Evolutionary conservation across 176 grass and related monocot species (phyloP).

Genomic region (Zea luxurians): DNA sequence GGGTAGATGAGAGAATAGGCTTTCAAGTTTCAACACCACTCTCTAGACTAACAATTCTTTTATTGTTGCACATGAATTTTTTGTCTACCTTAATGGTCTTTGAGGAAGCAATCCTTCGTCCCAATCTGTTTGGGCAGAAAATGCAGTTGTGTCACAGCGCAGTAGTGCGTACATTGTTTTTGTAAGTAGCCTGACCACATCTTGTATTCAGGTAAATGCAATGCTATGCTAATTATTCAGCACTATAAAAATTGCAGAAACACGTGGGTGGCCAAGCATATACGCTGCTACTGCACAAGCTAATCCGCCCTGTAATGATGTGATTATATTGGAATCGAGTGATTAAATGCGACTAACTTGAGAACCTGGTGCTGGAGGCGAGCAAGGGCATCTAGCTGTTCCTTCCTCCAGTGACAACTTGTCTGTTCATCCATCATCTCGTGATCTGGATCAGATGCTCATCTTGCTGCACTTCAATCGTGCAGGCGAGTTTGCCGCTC

Average conservation of each 20-base stretch:
- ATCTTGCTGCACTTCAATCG: not conserved
- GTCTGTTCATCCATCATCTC: not conserved
- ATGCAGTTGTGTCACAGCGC: not conserved
- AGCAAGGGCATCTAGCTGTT: not conserved
- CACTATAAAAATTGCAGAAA: not conserved
- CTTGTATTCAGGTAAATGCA: not conserved
- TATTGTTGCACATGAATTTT: not conserved
- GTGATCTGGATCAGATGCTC: constrained; percentile 2
- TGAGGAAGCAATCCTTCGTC: not conserved
- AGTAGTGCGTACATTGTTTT: not conserved
- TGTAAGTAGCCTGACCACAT: not conserved
- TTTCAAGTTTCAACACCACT: not conserved
- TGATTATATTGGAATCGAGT: constrained; percentile 8
- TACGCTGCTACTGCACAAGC: not conserved
- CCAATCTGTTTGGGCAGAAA: not conserved
- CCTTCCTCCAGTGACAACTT: not conserved
- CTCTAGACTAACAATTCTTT: not conserved
- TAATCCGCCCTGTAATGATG: not conserved
- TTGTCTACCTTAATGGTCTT: not conserved
- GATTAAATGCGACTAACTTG: not conserved
- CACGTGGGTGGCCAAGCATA: not conserved
- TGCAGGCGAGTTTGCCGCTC: not conserved
- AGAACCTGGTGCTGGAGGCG: not conserved
- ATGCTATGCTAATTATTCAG: not conserved
- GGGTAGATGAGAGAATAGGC: not conserved